Evolutionary conservation across 352 stramenopile species (phyloP).

Genomic region (Globisporangium nodosum): DNA sequence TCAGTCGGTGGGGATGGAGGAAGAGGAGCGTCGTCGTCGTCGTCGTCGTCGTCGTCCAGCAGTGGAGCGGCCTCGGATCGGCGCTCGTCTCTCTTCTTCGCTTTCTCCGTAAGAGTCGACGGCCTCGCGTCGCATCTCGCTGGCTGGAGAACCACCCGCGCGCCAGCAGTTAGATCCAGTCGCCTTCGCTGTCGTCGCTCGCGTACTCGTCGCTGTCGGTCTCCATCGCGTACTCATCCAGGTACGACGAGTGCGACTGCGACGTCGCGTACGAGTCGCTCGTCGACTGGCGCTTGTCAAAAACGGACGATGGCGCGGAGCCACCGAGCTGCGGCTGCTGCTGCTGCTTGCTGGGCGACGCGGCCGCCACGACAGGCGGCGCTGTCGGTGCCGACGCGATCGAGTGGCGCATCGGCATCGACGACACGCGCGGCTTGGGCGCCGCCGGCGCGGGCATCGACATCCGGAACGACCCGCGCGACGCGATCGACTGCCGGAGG

Average conservation of each 20-base stretch:
- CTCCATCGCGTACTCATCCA: slow-evolving; percentile 33
- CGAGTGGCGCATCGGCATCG: slow-evolving; percentile 45
- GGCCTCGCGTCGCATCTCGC: too few relatives aligned
- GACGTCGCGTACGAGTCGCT: slow-evolving; percentile 30
- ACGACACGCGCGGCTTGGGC: slow-evolving; percentile 18
- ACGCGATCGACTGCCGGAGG: slow-evolving; percentile 44
- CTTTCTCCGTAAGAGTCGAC: background rate
- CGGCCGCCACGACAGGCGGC: background rate
- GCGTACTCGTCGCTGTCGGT: slow-evolving; percentile 41
- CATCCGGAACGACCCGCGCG: slow-evolving; percentile 32
- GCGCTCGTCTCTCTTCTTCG: background rate
- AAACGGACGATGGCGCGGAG: slow-evolving; percentile 13
- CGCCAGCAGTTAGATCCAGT: slow-evolving; percentile 50
- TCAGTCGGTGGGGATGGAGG: background rate
- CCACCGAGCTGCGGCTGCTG: slow-evolving; percentile 10
- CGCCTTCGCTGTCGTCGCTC: slow-evolving; percentile 66
- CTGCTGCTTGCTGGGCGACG: slow-evolving; percentile 21
- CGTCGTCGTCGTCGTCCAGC: background rate
- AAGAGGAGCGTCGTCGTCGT: background rate
- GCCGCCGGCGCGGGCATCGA: slow-evolving; percentile 17
- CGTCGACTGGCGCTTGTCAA: slow-evolving; percentile 28
- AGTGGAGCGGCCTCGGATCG: too few relatives aligned
- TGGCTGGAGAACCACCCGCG: too few relatives aligned
- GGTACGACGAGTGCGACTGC: slow-evolving; percentile 26
- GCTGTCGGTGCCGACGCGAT: slow-evolving; percentile 19